Evolutionary conservation across 495 filamentous ascomycete genomes (phyloP).

Genomic region (Aspergillus olivimuriae): DNA sequence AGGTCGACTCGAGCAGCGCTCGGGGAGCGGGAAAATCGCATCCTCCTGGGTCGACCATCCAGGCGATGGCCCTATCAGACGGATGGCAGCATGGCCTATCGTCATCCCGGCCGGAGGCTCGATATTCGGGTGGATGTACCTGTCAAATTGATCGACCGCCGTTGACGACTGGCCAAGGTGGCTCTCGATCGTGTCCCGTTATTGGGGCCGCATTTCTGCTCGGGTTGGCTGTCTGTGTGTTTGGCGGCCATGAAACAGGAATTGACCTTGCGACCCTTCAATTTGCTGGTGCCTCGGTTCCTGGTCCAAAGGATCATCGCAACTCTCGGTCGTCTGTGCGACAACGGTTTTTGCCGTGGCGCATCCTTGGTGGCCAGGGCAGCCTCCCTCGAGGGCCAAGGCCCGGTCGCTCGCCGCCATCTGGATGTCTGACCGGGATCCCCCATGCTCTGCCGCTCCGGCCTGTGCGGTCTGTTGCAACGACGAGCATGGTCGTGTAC

Average conservation of each 20-base stretch:
- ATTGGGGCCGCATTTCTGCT: too few species aligned
- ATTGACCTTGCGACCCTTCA: too few species aligned
- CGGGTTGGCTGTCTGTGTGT: neutral
- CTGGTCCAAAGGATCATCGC: neutral
- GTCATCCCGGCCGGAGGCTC: neutral
- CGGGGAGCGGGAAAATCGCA: too few species aligned
- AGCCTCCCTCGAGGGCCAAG: constrained; percentile 3
- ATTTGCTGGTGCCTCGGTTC: neutral
- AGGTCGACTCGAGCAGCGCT: too few species aligned
- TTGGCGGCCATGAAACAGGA: too few species aligned
- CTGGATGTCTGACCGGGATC: too few species aligned
- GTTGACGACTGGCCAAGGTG: neutral
- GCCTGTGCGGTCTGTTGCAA: too few species aligned
- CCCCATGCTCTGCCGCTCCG: too few species aligned
- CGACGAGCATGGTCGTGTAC: too few species aligned
- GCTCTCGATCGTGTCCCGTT: too few species aligned
- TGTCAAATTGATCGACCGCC: constrained; percentile 2
- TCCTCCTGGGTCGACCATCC: too few species aligned
- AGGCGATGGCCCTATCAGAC: constrained; percentile 12
- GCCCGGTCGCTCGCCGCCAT: neutral
- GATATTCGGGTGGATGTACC: neutral
- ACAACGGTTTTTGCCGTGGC: constrained; percentile 12
- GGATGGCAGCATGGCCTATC: too few species aligned
- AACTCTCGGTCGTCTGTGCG: constrained; percentile 10
- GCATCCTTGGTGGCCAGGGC: constrained; percentile 1